phyloP scores from a whole-genome alignment of 2,329 filamentous ascomycete species.

The Botrytis elliptica region DNA sequence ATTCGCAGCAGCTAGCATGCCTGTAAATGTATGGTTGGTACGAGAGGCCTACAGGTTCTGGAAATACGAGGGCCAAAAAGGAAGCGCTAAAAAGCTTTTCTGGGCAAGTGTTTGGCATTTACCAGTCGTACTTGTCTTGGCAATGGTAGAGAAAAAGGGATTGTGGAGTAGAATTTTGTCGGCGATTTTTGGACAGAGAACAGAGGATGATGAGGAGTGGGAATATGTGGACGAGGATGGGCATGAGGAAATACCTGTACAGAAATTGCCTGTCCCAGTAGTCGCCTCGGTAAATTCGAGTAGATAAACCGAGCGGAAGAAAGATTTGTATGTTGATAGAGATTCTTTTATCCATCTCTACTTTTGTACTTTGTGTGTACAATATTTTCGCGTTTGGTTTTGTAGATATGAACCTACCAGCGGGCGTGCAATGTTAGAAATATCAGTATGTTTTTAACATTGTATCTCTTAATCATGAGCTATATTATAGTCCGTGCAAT shows the following conservation, averaged over 20 bases:
- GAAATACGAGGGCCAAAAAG: slow-evolving; percentile 72
- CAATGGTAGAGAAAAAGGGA: slow-evolving; percentile 90
- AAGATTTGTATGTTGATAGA: background rate
- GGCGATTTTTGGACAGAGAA: slow-evolving; percentile 59
- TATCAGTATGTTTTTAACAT: background rate
- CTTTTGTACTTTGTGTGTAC: background rate
- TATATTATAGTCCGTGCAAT: background rate
- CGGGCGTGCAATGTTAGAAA: background rate
- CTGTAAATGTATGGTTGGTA: slow-evolving; percentile 83
- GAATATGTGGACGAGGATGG: slow-evolving; percentile 44
- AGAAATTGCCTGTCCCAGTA: background rate
- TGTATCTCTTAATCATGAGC: background rate
- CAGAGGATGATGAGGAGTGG: slow-evolving; percentile 55
- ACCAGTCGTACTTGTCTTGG: slow-evolving; percentile 83
- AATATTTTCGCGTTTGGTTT: background rate
- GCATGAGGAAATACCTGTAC: slow-evolving; percentile 12
- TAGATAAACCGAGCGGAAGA: background rate
- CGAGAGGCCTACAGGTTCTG: slow-evolving; percentile 80
- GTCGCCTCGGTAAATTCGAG: background rate
- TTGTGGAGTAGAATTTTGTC: slow-evolving; percentile 82
- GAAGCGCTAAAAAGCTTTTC: slow-evolving; percentile 80
- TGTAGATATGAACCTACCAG: background rate
- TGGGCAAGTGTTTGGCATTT: slow-evolving; percentile 99
- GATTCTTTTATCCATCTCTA: background rate
- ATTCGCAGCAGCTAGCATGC: slow-evolving; percentile 76